Base-by-base conservation (phyloP, 2,329 filamentous ascomycete species). In the Thielaviopsis euricoi region DNA sequence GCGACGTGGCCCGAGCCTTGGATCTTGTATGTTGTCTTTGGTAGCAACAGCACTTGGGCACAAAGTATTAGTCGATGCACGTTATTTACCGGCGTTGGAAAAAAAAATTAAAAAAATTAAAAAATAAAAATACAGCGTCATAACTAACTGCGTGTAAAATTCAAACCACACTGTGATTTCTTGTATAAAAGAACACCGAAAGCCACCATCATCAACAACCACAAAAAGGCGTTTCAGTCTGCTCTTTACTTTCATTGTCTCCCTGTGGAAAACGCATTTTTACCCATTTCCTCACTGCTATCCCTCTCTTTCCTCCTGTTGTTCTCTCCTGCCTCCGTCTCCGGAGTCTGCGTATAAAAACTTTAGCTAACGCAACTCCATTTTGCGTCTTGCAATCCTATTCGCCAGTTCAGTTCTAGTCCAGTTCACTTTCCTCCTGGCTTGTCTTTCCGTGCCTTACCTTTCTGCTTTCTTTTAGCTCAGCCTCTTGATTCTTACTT, bases 311-410 rank as follows among this genome's bases (percentile, higher is more conserved):
- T 3, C 15, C 37, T 15, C n/a, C 37, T 43, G 13, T 43, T 43
- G 10, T 43, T 43, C 37, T 12, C 37, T 7, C 48, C 55, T 46
- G 15, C 53, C 55, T 60, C 54, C 58, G 58, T 60, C 58, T 60
- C 50, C 51, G 58, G 58, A 60, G 51, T 56, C 46, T 29, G 23
- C 21, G 33, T 19, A 53, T 25, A 55, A 43, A 22, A 55, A 48
- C 19, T 29, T 37, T 52, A 43, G 48, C 48, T 52, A 56, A 52
- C 49, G 46, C 29, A 37, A 37, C 19, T n/a, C 17, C 43, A 15
- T 43, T 58, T 26, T 53, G 29, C 19, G 26, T 57, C 56, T 55
- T 50, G 48, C 55, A 51, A 52, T 60, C 58, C 55, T 57, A 56
- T 53, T 60, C 52, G 40, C n/a, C 48, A 52, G 57, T 23, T 23